Base-by-base conservation (phyloP, 164 flowering plant species). In the Sextonia rubra region DNA sequence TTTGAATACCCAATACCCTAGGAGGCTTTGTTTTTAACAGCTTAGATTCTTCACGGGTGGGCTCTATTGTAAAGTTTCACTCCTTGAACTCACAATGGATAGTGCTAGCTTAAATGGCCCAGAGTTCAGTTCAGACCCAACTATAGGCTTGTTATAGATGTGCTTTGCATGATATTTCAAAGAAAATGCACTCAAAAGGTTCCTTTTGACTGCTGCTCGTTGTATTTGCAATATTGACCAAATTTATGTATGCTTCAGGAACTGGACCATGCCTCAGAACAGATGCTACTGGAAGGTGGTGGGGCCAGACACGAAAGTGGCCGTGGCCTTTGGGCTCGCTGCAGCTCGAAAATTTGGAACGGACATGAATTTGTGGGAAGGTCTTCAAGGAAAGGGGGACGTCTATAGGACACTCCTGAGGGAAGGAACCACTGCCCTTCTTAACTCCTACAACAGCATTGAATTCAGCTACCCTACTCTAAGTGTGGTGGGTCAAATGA, bases 241-340 rank as follows among this genome's bases (percentile, higher is more conserved):
- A 56, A 17, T 17, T 17, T 17, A n/a, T 62, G 65, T 62, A 15
- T 52, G 58, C 58, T 52, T 17, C 58, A 95, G 99, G 83, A 80
- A 37, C 26, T 95, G 99, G 99, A 77, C 75, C 55, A 87, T 77
- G 86, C 91, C 92, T 11, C 86, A 88, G 77, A 78, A 89, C 85
- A 84, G 69, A 75, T 95, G 99, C 80, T 80, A 93, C 81, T 95
- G 99, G 99, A 93, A 80, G 74, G 83, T 79, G 58, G 82, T 95
- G 70, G 79, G 65, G 49, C 98, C 93, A 0, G 94, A 88, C 74
- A 83, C 85, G 17, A 88, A 88, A 72, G 99, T 93, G 20, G 93
- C 93, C 0, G 73, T 86, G 25, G 89, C 83, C 0, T 95, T 95
- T 60, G 99, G 99, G 20, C 72, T 75, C 2, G 5, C 78, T 0